These are phyloP conservation scores for Prototheca wickerhamii DNA, from an alignment of 163 green algal species.

Conservation along the genomic window DNA sequence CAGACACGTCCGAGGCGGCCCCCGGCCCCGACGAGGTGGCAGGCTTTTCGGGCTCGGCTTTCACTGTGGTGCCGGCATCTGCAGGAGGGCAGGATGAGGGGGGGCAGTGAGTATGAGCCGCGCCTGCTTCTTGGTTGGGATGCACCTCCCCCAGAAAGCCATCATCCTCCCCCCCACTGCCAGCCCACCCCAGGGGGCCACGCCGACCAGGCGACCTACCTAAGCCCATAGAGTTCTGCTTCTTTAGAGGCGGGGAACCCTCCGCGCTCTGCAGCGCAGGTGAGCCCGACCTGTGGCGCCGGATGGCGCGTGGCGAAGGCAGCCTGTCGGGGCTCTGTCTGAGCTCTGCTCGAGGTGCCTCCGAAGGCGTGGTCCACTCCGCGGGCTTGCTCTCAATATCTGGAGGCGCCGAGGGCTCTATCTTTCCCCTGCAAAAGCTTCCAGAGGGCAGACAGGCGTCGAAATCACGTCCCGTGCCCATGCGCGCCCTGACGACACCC, in stretches of 20 bases:
- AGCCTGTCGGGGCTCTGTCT: neutral
- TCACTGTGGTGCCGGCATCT: neutral
- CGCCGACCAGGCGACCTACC: too few relatives aligned
- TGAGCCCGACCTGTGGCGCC: conserved; percentile 18
- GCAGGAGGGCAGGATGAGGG: neutral
- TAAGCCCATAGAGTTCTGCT: conserved; percentile 23
- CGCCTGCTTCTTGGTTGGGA: too few relatives aligned
- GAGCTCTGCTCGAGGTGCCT: neutral
- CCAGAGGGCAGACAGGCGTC: neutral
- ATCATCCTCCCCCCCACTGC: neutral
- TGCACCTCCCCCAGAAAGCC: neutral
- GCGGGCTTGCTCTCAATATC: neutral
- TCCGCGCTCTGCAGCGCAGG: conserved; percentile 3
- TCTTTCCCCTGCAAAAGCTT: neutral
- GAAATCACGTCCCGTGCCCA: neutral
- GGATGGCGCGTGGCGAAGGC: conserved; percentile 4
- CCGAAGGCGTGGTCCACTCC: too few relatives aligned
- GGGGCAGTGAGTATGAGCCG: neutral
- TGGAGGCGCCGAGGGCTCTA: neutral
- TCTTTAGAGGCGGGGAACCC: conserved; percentile 14
- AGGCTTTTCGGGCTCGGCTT: neutral
- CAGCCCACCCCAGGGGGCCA: too few relatives aligned
- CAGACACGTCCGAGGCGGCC: neutral
- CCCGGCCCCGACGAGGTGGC: neutral
- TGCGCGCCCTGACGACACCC: too few relatives aligned